A percentile compares a stretch with the other conserved stretches of the same genome.
Conservation (phyloP, 2,329 filamentous ascomycete species). For the Trichophyton simii region DNA sequence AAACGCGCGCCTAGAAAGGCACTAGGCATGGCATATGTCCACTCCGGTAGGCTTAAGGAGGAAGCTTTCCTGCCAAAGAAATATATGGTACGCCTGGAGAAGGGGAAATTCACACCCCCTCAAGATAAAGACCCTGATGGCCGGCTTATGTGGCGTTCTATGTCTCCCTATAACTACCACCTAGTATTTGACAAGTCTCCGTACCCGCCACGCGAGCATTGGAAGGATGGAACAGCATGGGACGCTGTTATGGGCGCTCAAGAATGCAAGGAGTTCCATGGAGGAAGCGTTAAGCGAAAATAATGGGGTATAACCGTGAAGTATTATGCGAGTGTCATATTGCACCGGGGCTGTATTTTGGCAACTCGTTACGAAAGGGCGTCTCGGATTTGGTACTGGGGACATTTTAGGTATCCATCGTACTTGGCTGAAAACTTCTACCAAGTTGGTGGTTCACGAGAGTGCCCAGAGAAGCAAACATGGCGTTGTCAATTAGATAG, state of each 20-base stretch:
- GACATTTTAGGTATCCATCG: no score
- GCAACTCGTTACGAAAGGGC: background rate
- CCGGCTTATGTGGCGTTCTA: no score
- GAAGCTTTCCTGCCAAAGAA: background rate
- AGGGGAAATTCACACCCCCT: background rate
- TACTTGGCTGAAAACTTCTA: no score
- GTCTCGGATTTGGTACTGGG: no score
- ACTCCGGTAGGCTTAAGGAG: background rate
- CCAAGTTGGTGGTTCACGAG: no score
- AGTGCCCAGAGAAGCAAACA: no score
- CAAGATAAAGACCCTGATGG: background rate
- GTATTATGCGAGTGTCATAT: background rate
- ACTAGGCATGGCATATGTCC: background rate
- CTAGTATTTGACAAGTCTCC: background rate
- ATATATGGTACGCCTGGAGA: background rate
- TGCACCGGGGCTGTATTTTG: background rate
- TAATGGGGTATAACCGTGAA: background rate
- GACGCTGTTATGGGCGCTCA: background rate
- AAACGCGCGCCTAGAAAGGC: background rate
- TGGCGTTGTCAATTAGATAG: no score
- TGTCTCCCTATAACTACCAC: background rate
- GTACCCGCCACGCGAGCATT: background rate
- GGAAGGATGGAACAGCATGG: background rate
- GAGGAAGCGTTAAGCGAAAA: background rate
- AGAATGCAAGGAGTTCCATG: background rate